Evolutionary conservation across 176 grass and related monocot species (phyloP).

Genomic region (Sorghum bicolor): DNA sequence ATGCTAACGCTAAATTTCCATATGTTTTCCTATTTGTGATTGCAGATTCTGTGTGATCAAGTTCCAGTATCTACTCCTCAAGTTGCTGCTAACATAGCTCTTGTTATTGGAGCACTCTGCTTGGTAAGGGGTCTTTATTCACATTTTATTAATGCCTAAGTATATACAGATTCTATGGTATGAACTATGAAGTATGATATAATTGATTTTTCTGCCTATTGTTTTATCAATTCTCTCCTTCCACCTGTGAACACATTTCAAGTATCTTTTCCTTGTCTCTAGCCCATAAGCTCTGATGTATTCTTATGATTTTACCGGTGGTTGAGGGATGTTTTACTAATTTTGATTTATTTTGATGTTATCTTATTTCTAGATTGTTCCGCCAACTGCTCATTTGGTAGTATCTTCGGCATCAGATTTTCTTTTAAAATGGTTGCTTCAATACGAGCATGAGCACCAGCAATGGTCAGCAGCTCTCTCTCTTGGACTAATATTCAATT

Average conservation of each 20-base stretch:
- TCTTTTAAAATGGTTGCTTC: conserved; percentile 81
- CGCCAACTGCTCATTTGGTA: conserved; percentile 73
- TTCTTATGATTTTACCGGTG: not conserved
- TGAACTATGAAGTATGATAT: not conserved
- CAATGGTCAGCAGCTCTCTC: conserved; percentile 83
- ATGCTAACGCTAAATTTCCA: conserved; percentile 7
- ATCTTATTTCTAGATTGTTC: conserved; percentile 59
- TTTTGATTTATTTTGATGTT: conserved; percentile 21
- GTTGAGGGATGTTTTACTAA: conserved; percentile 8
- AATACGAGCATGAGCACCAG: conserved; percentile 85
- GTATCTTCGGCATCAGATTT: conserved; percentile 74
- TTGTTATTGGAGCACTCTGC: conserved; percentile 89
- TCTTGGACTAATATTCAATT: conserved; percentile 74
- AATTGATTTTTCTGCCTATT: not conserved
- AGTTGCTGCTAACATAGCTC: conserved; percentile 69
- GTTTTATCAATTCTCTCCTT: conserved; percentile 19
- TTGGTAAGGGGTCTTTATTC: conserved; percentile 55
- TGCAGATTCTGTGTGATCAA: conserved; percentile 67
- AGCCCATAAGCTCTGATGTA: not conserved
- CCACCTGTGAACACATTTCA: not conserved
- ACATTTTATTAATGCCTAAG: conserved; percentile 22
- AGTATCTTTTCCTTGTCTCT: conserved; percentile 4
- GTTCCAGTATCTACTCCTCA: conserved; percentile 54
- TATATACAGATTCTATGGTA: not conserved
- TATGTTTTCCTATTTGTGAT: conserved; percentile 33